These are phyloP conservation scores for Tetrahymena borealis DNA, from an alignment of 73 alveolate species.

Conservation along the genomic window DNA sequence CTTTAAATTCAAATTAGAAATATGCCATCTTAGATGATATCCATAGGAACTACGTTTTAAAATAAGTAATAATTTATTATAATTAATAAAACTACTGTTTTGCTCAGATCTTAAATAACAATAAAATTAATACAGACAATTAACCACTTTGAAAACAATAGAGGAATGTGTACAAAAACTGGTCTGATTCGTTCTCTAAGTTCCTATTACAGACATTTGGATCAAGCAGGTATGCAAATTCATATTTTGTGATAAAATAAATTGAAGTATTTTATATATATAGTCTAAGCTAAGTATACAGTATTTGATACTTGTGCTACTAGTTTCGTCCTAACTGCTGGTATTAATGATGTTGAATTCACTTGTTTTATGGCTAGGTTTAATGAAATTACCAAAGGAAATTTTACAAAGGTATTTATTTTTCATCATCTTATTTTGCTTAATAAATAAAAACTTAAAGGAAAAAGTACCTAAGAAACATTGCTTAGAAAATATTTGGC, in stretches of 20 bases:
- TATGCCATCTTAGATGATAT: neutral
- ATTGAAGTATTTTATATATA: neutral
- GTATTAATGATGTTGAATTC: constrained; percentile 30
- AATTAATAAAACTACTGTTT: neutral
- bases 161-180: constrained; percentile 49
- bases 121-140: neutral
- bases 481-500: constrained; percentile 52
- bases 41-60: neutral
- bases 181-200: constrained; percentile 47
- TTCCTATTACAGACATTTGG: constrained; percentile 13
- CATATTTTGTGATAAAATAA: neutral
- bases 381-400: constrained; percentile 10
- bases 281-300: constrained; percentile 40
- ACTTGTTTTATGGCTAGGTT: constrained; percentile 23
- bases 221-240: constrained; percentile 42
- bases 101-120: neutral
- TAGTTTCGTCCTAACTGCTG: constrained; percentile 40
- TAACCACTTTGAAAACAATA: constrained; percentile 48
- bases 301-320: constrained; percentile 65
- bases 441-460: neutral
- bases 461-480: constrained; percentile 47
- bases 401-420: neutral
- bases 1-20: neutral
- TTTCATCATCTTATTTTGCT: neutral
- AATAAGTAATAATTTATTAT: neutral